A percentile compares a stretch with the other conserved stretches of the same genome.
Conservation (phyloP, 2,329 filamentous ascomycete species). For the Colletotrichum coccodes region DNA sequence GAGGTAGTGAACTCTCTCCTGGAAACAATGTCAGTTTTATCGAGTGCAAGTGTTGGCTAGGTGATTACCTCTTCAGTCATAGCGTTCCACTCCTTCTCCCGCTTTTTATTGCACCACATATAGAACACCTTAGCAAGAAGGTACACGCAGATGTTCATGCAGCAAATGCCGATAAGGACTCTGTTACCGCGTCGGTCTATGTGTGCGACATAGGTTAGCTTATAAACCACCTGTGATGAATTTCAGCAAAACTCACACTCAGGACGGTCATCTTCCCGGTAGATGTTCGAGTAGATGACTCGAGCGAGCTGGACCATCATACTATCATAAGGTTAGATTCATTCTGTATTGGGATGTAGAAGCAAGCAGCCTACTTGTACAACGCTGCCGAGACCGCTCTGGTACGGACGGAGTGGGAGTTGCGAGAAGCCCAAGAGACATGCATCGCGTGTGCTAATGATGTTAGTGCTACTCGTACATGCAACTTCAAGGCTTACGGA, state of each 20-base stretch:
- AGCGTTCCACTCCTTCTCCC: constrained; percentile 57
- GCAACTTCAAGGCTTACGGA: constrained; percentile 30
- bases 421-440: constrained; percentile 61
- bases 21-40: neutral
- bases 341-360: no score
- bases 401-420: constrained; percentile 70
- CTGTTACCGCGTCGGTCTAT: constrained; percentile 31
- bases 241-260: constrained; percentile 37
- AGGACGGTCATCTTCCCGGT: constrained; percentile 56
- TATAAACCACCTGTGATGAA: no score
- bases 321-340: constrained; percentile 31
- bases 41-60: no score
- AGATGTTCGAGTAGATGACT: constrained; percentile 58
- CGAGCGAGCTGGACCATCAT: constrained; percentile 58
- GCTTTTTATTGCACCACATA: constrained; percentile 55
- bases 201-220: neutral
- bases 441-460: constrained; percentile 56
- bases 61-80: constrained; percentile 55
- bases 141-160: constrained; percentile 45
- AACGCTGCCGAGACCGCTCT: constrained; percentile 70
- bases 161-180: constrained; percentile 36
- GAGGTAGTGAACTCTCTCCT: constrained; percentile 27
- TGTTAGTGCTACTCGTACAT: constrained; percentile 36
- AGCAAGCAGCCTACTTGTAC: constrained; percentile 58
- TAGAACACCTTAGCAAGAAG: constrained; percentile 64